Evolutionary conservation across 116 monocot species (phyloP).

Genomic region (Papilionanthe hybrid): DNA sequence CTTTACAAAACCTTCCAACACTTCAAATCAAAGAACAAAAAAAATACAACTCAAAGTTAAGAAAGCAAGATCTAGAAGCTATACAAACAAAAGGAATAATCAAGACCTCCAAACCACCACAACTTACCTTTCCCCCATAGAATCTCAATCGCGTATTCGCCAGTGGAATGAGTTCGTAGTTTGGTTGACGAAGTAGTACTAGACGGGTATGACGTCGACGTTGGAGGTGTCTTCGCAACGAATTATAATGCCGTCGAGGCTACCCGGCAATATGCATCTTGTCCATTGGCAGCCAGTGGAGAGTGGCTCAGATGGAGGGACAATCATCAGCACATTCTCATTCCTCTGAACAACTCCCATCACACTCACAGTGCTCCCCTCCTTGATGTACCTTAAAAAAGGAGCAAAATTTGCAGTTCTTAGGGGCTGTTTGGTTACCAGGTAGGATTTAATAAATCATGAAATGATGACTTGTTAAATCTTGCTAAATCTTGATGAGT

Average conservation of each 20-base stretch:
- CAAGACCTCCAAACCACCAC: neutral
- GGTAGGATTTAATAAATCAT: neutral
- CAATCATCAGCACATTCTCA: conserved; percentile 38
- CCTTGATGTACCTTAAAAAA: conserved; percentile 36
- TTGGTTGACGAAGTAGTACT: neutral
- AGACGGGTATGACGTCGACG: conserved; percentile 36
- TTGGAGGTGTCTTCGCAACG: conserved; percentile 36
- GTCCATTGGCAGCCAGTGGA: conserved; percentile 34
- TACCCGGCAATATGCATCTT: conserved; percentile 20
- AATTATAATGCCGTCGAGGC: conserved; percentile 32
- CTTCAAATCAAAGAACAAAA: neutral
- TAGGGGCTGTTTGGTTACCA: neutral
- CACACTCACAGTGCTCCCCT: conserved; percentile 40
- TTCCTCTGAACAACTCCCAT: conserved; percentile 34
- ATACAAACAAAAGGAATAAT: conserved; percentile 5
- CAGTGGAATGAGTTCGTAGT: neutral
- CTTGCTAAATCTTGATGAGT: too few species aligned
- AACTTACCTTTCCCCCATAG: neutral
- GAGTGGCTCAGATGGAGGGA: conserved; percentile 31
- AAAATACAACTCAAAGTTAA: neutral
- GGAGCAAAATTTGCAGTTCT: neutral
- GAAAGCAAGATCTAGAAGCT: neutral
- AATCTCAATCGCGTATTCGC: neutral
- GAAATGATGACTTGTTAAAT: neutral
- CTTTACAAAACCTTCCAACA: neutral